Evolutionary conservation across 495 filamentous ascomycete species (phyloP), one percentile per base, ranked within the genome.

Genomic region (Penicillium egyptiacum): DNA sequence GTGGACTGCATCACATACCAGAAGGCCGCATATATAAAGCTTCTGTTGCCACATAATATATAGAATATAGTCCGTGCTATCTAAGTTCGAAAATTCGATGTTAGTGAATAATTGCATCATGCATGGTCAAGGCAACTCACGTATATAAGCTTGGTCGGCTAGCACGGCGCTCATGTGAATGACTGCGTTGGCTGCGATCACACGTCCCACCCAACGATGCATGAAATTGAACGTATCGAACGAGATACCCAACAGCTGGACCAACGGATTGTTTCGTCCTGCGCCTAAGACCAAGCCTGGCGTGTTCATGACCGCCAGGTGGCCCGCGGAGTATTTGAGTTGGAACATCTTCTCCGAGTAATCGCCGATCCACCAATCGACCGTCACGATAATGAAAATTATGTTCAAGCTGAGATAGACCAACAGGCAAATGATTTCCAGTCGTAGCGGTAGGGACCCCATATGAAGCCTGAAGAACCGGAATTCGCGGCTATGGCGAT

Each of bases 141-240:
- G 56, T 25, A 60, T 22, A 22, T 63, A 56, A 20, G 61, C 65
- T 22, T 66, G 59, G 10, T 58, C 63, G 1, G 66, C 66, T n/a
- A 78, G 39, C 28, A 76, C 74, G 22, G 59, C 63, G 33, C 60
- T 50, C 60, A 73, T 70, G 56, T 77, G 75, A 31, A 75, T 55
- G 16, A 75, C 49, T 6, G 69, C 65, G 42, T 73, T 74, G 3
- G 61, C 62, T 1, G 71, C 63, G 16, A 78, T 69, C 5, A 74
- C 55, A 16, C 76, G 66, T 17, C 74, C 76, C 16, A 78, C 58
- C 76, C 76, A 79, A 4, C 76, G 76, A 62, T 79, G 76, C 57
- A 79, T 61, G 12, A 78, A 68, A 49, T 79, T 79, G 64, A 77
- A 79, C 0, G 72, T 64, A 47, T 79, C 74, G 22, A 76, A 78